A percentile compares a stretch with the other conserved stretches of the same genome.
These are phyloP conservation scores for Orbilia quercus DNA, from an alignment of 2,329 filamentous ascomycete genomes.

Conservation along the genomic window DNA sequence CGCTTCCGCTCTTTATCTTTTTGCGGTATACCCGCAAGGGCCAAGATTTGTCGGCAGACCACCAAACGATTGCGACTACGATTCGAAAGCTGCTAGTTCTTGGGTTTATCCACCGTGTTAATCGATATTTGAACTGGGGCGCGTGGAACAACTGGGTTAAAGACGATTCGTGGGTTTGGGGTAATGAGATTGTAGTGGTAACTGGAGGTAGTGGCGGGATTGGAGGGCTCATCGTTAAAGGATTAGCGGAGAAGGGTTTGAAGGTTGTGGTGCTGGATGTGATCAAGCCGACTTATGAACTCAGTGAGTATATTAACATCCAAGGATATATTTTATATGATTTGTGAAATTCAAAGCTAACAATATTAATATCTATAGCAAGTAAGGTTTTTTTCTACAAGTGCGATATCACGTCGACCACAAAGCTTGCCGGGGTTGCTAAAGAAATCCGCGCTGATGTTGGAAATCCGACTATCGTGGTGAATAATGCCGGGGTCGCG, in stretches of 20 bases:
- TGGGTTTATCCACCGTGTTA: conserved; percentile 67
- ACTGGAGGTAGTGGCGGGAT: conserved; percentile 82
- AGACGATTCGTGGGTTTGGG: conserved; percentile 72
- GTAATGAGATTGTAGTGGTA: conserved; percentile 76
- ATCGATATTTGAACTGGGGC: conserved; percentile 67
- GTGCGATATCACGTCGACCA: conserved; percentile 73
- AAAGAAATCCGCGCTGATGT: conserved; percentile 68
- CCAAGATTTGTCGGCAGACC: conserved; percentile 68
- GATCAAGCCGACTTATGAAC: conserved; percentile 70
- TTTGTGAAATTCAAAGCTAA: neutral
- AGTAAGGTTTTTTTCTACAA: conserved; percentile 74
- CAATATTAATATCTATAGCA: conserved; percentile 60
- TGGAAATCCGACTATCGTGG: conserved; percentile 75
- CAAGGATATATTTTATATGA: too few relatives aligned
- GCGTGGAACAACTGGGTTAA: conserved; percentile 67
- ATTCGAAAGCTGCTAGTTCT: conserved; percentile 69
- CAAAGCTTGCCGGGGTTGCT: conserved; percentile 68
- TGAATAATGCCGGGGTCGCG: conserved; percentile 77
- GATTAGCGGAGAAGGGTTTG: conserved; percentile 73
- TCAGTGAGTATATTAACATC: conserved; percentile 66
- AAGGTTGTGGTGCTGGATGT: conserved; percentile 79
- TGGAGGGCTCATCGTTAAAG: conserved; percentile 73
- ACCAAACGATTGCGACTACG: conserved; percentile 67
- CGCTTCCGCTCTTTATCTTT: conserved; percentile 73
- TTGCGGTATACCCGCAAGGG: conserved; percentile 74